phyloP scores from a whole-genome alignment of 257 asterid species.

The Solanum megistacrolobum region DNA sequence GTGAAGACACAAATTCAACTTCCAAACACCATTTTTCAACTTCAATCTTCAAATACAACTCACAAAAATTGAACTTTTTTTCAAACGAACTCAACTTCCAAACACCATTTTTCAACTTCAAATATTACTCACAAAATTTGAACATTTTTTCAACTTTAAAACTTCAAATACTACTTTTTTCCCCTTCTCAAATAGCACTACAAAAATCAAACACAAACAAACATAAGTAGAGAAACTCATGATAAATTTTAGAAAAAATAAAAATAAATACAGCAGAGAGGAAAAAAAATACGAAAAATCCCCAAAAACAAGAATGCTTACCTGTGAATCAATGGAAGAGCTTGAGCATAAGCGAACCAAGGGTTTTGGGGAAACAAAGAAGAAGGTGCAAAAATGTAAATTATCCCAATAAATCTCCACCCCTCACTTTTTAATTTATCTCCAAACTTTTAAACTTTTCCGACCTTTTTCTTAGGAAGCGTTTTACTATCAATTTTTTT shows the following conservation, averaged over 20 bases:
- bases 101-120: background rate
- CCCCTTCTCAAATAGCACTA: too few species aligned
- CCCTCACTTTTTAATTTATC: background rate
- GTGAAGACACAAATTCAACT: background rate
- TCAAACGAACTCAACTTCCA: background rate
- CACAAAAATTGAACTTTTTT: background rate
- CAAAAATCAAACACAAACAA: too few species aligned
- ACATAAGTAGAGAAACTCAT: background rate
- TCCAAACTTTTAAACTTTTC: rapidly evolving
- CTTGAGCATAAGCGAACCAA: background rate
- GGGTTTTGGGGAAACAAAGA: background rate
- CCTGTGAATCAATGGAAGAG: background rate
- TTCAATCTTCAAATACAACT: background rate
- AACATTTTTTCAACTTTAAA: background rate
- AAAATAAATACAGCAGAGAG: background rate
- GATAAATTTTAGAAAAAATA: background rate
- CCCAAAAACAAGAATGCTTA: background rate
- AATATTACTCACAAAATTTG: background rate
- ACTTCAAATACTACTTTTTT: background rate
- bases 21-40: background rate
- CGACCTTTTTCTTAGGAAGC: too few species aligned
- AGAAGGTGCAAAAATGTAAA: background rate
- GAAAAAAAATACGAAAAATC: background rate
- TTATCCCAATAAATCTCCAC: background rate
- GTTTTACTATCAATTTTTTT: too few species aligned